Percentiles rank a stretch among this genome's conserved stretches.
Conservation (phyloP, 208 protist genomes). For the Leishmania major region DNA sequence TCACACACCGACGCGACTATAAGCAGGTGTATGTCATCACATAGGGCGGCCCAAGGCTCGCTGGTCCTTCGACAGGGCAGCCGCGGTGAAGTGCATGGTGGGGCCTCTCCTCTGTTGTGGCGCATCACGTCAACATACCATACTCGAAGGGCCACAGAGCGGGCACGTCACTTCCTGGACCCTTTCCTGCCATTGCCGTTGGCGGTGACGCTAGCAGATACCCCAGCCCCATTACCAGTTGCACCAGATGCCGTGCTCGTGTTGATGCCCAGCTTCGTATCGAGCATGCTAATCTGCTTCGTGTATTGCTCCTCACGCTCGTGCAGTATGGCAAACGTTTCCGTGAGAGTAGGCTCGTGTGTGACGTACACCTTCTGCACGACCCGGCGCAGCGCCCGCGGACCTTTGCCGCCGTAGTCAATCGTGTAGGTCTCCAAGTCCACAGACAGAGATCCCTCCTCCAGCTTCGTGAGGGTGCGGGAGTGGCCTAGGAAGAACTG, state of each 20-base stretch:
- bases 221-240: neutral
- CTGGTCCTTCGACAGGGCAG: neutral
- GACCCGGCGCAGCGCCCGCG: constrained; percentile 68
- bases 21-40: neutral
- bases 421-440: constrained; percentile 61
- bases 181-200: constrained; percentile 9
- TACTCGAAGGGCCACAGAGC: neutral
- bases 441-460: constrained; percentile 48
- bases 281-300: constrained; percentile 37
- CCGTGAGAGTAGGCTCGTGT: constrained; percentile 36
- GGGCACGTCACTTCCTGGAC: neutral
- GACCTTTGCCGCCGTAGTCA: constrained; percentile 84
- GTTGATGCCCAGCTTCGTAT: constrained; percentile 45
- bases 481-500: constrained; percentile 72
- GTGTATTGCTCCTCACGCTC: constrained; percentile 24
- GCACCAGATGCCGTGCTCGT: constrained; percentile 4
- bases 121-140: neutral
- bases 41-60: neutral
- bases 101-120: neutral
- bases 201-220: neutral
- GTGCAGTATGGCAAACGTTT: constrained; percentile 33
- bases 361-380: constrained; percentile 54
- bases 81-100: neutral
- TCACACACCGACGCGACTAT: neutral
- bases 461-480: constrained; percentile 46